Evolutionary conservation across 306 rosid genomes (phyloP).

Genomic region (Medicago arabica): DNA sequence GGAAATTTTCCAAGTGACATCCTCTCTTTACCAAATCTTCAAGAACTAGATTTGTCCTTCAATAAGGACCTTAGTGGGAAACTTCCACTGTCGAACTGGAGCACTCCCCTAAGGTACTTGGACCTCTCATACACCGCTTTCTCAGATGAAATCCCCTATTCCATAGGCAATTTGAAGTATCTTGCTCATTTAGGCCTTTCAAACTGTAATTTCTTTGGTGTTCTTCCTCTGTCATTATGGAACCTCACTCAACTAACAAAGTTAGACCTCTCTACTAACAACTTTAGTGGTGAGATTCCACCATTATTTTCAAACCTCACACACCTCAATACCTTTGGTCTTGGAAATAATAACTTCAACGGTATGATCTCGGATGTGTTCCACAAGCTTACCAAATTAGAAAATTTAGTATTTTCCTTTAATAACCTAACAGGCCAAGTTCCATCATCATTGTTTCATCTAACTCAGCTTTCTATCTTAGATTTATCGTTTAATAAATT

Average conservation of each 20-base stretch:
- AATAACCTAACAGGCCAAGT: neutral
- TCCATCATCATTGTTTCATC: neutral
- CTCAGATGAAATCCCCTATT: neutral
- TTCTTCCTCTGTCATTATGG: neutral
- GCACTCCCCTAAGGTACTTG: neutral
- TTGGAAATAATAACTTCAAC: neutral
- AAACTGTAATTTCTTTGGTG: neutral
- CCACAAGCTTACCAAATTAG: neutral
- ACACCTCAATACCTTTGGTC: neutral
- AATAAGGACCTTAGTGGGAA: neutral
- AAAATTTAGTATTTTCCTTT: neutral
- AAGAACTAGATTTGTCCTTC: neutral
- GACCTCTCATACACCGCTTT: neutral
- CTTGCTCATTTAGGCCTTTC: neutral
- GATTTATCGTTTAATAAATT: neutral
- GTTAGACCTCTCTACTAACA: neutral
- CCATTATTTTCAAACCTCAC: conserved; percentile 1
- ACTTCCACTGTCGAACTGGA: conserved; percentile 28
- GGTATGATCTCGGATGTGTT: conserved; percentile 1
- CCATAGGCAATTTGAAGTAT: neutral
- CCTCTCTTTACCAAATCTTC: conserved; percentile 1
- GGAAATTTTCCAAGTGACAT: neutral
- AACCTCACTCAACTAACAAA: conserved; percentile 10
- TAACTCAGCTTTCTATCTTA: neutral
- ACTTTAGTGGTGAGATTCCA: conserved; percentile 15